These are phyloP conservation scores for Globisporangium cylindrosporum DNA, from an alignment of 352 stramenopile genomes.

Conservation along the genomic window DNA sequence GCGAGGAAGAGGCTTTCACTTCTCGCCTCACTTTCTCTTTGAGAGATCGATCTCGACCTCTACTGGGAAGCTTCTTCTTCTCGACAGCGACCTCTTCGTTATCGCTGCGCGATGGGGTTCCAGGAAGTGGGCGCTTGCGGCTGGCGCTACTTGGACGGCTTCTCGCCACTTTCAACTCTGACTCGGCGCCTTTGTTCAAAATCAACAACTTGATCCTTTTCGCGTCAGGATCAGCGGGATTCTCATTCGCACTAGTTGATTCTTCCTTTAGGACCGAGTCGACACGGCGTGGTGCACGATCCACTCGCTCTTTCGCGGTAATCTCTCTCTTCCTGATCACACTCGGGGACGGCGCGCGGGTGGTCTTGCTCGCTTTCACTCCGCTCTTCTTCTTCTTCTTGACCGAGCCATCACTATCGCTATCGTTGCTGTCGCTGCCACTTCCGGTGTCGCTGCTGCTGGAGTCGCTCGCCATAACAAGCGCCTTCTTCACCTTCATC, in stretches of 20 bases:
- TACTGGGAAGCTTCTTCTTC: neutral
- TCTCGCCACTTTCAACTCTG: neutral
- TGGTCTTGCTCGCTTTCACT: neutral
- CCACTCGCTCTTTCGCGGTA: slow-evolving; percentile 13
- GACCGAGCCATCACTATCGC: neutral
- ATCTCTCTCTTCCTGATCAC: slow-evolving; percentile 8
- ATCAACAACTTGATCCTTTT: slow-evolving; percentile 1
- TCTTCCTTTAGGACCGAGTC: neutral
- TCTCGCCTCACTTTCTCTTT: neutral
- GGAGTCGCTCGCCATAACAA: neutral
- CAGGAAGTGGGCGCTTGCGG: slow-evolving; percentile 18
- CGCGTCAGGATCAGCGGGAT: neutral
- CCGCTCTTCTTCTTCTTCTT: neutral
- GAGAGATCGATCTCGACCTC: neutral
- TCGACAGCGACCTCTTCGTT: neutral
- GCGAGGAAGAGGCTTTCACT: neutral
- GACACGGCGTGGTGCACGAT: neutral
- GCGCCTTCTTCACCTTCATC: neutral
- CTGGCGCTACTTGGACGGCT: slow-evolving; percentile 5
- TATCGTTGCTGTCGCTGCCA: neutral
- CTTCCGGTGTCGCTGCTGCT: neutral
- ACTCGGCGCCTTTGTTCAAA: neutral
- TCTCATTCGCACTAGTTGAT: neutral
- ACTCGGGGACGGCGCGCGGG: neutral
- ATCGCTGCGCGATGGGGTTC: neutral